A percentile compares a stretch with the other conserved stretches of the same genome.
phyloP scores from a whole-genome alignment of 306 rosid genomes.

The Calophaca sinica region DNA sequence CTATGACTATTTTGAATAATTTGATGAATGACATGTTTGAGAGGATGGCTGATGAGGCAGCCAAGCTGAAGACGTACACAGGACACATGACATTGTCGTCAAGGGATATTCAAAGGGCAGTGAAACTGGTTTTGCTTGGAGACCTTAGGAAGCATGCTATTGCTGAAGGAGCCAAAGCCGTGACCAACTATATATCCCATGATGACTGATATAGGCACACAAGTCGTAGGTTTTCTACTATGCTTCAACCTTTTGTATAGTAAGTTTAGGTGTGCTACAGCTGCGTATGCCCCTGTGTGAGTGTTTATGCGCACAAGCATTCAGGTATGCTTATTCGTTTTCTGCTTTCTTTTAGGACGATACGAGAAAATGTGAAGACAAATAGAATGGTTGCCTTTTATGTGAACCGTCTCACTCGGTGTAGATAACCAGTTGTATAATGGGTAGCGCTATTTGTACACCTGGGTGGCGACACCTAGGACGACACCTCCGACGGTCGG shows the following conservation, averaged over 20 bases:
- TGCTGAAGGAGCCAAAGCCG: constrained; percentile 76
- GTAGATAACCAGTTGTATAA: no score
- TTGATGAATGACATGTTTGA: constrained; percentile 84
- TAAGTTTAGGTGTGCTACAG: background rate
- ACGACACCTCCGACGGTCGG: no score
- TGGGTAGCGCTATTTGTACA: no score
- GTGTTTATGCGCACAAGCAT: no score
- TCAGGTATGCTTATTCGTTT: background rate
- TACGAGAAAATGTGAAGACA: no score
- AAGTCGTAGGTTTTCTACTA: background rate
- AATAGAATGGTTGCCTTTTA: no score
- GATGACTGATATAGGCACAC: constrained; percentile 1
- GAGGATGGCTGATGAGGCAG: constrained; percentile 69
- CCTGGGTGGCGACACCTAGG: no score
- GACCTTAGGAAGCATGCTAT: constrained; percentile 77
- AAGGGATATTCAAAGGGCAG: constrained; percentile 74
- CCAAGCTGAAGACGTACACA: constrained; percentile 52
- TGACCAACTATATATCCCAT: constrained; percentile 43
- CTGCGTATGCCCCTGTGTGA: no score
- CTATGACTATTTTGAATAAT: constrained; percentile 68
- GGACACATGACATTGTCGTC: constrained; percentile 57
- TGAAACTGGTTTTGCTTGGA: constrained; percentile 68
- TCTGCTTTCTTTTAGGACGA: constrained; percentile 1
- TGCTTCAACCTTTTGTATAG: constrained; percentile 5
- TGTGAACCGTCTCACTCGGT: background rate